These are phyloP conservation scores for Capronia americana DNA, from an alignment of 2,329 filamentous ascomycete species.

Conservation along the genomic window DNA sequence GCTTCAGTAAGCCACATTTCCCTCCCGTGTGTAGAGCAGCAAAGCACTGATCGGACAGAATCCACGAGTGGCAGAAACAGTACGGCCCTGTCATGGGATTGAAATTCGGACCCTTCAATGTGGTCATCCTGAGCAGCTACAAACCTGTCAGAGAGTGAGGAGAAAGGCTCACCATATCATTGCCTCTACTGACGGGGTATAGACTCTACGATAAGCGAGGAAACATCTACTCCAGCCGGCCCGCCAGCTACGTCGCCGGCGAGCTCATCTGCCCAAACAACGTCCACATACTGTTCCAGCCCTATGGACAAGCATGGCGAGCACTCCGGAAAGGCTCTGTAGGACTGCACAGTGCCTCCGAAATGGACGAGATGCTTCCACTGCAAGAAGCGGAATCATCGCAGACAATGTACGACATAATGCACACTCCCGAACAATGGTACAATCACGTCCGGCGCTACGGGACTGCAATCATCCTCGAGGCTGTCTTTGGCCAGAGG, in stretches of 20 bases:
- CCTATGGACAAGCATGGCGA: constrained; percentile 57
- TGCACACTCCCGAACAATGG: constrained; percentile 43
- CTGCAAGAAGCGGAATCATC: constrained; percentile 35
- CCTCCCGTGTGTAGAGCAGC: not conserved
- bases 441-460: constrained; percentile 21
- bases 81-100: constrained; percentile 32
- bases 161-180: not conserved
- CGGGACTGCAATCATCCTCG: constrained; percentile 25
- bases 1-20: constrained; percentile 9
- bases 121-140: constrained; percentile 32
- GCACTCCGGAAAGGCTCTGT: constrained; percentile 40
- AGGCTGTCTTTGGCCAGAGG: constrained; percentile 25
- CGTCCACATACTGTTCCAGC: constrained; percentile 44
- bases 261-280: constrained; percentile 26
- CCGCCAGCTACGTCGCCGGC: constrained; percentile 52
- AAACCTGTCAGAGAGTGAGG: constrained; percentile 29
- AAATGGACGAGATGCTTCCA: constrained; percentile 24
- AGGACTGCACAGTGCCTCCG: constrained; percentile 16
- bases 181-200: not conserved
- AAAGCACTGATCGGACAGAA: constrained; percentile 21
- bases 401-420: constrained; percentile 43
- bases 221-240: constrained; percentile 48
- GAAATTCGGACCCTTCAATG: constrained; percentile 32
- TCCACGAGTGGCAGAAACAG: constrained; percentile 30
- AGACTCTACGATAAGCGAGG: constrained; percentile 51